Evolutionary conservation across 2,329 filamentous ascomycete species (phyloP).

Genomic region (Mycosphaerella sp.): DNA sequence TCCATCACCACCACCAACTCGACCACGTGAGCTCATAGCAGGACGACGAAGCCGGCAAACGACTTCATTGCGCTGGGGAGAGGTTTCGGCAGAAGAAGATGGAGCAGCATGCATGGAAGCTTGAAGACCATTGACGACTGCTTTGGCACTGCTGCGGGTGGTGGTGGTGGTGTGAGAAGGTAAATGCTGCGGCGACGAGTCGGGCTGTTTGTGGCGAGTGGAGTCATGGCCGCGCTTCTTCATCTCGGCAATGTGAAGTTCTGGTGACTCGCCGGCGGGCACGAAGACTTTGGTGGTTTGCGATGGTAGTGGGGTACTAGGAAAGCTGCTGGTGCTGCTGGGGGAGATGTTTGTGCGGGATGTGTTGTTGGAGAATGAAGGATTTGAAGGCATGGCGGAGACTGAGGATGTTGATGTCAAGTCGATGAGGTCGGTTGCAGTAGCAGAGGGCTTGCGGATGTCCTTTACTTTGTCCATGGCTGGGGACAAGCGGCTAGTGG

Average conservation of each 20-base stretch:
- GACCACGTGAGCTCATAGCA: too few species aligned
- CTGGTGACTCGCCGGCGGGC: conserved; percentile 27
- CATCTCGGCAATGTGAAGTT: conserved; percentile 26
- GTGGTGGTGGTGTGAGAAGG: too few species aligned
- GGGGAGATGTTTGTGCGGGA: conserved; percentile 1
- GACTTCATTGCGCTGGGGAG: too few species aligned
- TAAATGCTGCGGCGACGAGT: too few species aligned
- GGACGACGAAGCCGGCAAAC: too few species aligned
- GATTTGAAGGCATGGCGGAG: conserved; percentile 1
- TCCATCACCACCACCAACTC: too few species aligned
- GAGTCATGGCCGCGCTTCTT: conserved; percentile 18
- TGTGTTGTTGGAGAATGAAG: background rate
- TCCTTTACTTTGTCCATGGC: conserved; percentile 7
- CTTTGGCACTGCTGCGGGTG: too few species aligned
- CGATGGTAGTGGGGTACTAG: background rate
- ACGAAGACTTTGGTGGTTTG: conserved; percentile 27
- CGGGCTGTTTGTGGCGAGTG: background rate
- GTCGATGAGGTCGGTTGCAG: conserved; percentile 27
- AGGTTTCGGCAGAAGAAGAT: too few species aligned
- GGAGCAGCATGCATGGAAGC: too few species aligned
- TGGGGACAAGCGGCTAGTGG: background rate
- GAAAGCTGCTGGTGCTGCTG: background rate
- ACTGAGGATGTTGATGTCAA: conserved; percentile 17
- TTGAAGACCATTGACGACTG: too few species aligned
- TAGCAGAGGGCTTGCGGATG: conserved; percentile 18